A percentile compares a stretch with the other conserved stretches of the same genome.
Evolutionary conservation across 352 stramenopile species (phyloP).

Genomic region (Lagenidium sp.): DNA sequence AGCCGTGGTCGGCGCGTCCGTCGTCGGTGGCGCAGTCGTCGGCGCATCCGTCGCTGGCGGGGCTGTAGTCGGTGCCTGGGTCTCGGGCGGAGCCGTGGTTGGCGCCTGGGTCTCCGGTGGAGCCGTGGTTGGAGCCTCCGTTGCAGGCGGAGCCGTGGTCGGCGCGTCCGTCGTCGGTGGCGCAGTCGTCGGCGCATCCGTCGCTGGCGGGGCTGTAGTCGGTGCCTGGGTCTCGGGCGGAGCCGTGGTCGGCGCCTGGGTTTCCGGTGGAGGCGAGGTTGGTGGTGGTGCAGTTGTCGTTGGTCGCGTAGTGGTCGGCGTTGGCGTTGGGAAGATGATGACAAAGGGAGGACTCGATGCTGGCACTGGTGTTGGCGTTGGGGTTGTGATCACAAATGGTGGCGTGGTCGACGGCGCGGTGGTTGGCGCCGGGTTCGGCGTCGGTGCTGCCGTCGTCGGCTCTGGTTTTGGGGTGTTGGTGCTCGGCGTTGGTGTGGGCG

Average conservation of each 20-base stretch:
- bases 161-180: conserved; percentile 1
- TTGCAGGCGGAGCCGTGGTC: neutral
- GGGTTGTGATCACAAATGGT: neutral
- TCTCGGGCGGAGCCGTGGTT: neutral
- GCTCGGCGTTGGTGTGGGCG: neutral
- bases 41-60: conserved; percentile 4
- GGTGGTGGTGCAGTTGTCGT: conserved; percentile 1
- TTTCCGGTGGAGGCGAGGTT: neutral
- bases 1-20: conserved; percentile 65
- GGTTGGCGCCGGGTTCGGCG: conserved; percentile 4
- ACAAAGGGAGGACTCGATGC: neutral
- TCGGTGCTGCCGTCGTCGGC: conserved; percentile 1
- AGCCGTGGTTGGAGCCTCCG: neutral
- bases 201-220: neutral
- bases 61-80: neutral
- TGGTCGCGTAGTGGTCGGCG: neutral
- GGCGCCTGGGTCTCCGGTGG: neutral
- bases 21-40: neutral
- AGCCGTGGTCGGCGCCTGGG: neutral
- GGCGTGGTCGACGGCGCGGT: neutral
- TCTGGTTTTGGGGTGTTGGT: conserved; percentile 3
- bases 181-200: neutral
- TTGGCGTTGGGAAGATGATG: neutral
- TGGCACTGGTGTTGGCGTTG: neutral
- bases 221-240: neutral